Evolutionary conservation across 768 basidiomycete species (phyloP).

Genomic region (Xerocomellus chrysenteron): DNA sequence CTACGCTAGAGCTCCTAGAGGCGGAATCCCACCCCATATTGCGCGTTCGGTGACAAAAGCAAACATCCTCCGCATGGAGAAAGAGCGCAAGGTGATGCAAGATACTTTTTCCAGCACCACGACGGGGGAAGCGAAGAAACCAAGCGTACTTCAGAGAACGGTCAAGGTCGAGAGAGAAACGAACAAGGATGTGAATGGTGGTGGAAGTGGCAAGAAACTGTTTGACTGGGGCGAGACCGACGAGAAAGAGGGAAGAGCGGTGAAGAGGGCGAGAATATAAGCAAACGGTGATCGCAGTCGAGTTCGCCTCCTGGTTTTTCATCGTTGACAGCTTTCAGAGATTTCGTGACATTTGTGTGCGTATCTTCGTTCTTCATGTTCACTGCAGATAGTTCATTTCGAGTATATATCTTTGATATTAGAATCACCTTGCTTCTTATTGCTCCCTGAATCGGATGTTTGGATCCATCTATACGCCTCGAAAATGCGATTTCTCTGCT

Average conservation of each 20-base stretch:
- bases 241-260: slow-evolving; percentile 45
- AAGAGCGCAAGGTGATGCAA: slow-evolving; percentile 22
- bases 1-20: slow-evolving; percentile 24
- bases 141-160: slow-evolving; percentile 26
- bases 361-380: slow-evolving; percentile 16
- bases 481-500: too few species aligned
- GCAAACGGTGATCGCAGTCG: not conserved
- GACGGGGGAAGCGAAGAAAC: slow-evolving; percentile 15
- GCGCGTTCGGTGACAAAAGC: slow-evolving; percentile 33
- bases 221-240: slow-evolving; percentile 74
- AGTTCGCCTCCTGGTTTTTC: not conserved
- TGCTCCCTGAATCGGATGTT: not conserved
- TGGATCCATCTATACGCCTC: not conserved
- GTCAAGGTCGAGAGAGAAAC: not conserved
- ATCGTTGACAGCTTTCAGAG: slow-evolving; percentile 11
- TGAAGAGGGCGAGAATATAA: slow-evolving; percentile 20
- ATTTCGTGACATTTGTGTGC: not conserved
- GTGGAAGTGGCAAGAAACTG: slow-evolving; percentile 30
- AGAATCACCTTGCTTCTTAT: not conserved
- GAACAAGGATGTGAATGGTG: not conserved
- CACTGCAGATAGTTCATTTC: not conserved
- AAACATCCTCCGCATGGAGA: slow-evolving; percentile 23
- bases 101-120: slow-evolving; percentile 8
- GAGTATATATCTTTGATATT: not conserved
- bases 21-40: slow-evolving; percentile 32